Evolutionary conservation across 2,329 filamentous ascomycete genomes (phyloP), one percentile per base, ranked within the genome.

Genomic region (Phoma sp.): DNA sequence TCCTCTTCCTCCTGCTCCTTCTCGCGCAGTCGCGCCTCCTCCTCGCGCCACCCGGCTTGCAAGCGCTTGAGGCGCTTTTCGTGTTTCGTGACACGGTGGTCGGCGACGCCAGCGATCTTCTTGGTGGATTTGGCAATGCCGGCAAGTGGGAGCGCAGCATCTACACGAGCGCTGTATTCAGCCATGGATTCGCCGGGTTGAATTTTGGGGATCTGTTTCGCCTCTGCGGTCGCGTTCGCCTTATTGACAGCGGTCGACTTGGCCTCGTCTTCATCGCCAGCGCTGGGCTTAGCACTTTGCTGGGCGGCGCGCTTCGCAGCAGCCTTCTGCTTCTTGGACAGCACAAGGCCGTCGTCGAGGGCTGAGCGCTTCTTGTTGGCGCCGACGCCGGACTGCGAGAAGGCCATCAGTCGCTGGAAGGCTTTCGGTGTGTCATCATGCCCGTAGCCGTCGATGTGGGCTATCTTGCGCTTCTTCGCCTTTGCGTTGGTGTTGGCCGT

Each of bases 391-490:
- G 85, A 82, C 13, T 79, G 75, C 36, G 88, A 84, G 61, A 87
- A 84, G 30, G 89, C 86, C 89, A 98, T 95, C 58, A 98, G 78
- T 10, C 92, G 87, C 58, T 86, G 85, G 75, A 99, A 99, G 1
- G 89, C 91, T 62, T 91, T 89, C 0, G 95, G 95, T 1, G 90
- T 93, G 76, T 98, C 95, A 72, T 96, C 87, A 35, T 83, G 74
- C 32, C 79, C 76, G 81, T 87, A 77, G 77, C 78, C 70, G 75
- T 80, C 66, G 35, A 70, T 47, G 78, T 84, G 67, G 61, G 73
- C 37, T 64, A 72, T 53, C 58, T 73, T 77, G 56, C 68, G 65
- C 60, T 75, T 75, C 48, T 69, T 74, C 47, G 57, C 72, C 54
- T 67, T 68, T 13, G 67, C 51, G 25, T 30, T 64, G 46, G 68